phyloP scores from a whole-genome alignment of 2,329 filamentous ascomycete species.

The Corynespora cassiicola region DNA sequence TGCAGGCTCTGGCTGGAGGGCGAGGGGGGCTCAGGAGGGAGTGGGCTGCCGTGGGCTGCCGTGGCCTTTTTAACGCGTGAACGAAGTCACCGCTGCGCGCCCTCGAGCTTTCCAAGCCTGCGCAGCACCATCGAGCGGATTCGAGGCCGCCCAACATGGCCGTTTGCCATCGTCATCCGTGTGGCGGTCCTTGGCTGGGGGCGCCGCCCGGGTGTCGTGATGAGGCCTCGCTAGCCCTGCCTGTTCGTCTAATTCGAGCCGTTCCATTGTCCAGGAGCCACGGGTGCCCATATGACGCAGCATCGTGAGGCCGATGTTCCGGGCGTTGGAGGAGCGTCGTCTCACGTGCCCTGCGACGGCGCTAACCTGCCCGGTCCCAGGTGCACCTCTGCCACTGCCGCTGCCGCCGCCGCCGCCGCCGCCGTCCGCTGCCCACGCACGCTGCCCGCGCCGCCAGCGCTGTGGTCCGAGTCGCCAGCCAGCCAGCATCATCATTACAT shows the following conservation, averaged over 20 bases:
- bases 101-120: no score
- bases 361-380: conserved; percentile 4
- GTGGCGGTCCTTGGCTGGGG: conserved; percentile 21
- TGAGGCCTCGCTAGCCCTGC: conserved; percentile 8
- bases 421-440: no score
- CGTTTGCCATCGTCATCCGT: conserved; percentile 26
- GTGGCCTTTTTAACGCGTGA: conserved; percentile 10
- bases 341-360: conserved; percentile 14
- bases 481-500: no score
- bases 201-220: conserved; percentile 11
- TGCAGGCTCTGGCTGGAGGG: conserved; percentile 12
- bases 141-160: conserved; percentile 11
- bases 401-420: no score
- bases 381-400: background rate
- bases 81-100: no score
- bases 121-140: conserved; percentile 7
- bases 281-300: no score
- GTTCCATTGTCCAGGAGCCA: conserved; percentile 7
- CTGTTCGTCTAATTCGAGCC: conserved; percentile 11
- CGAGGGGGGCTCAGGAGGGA: conserved; percentile 4
- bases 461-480: no score
- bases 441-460: no score
- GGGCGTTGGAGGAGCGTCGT: no score
- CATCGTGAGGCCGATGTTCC: conserved; percentile 11
- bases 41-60: background rate